Percentiles rank a stretch among this genome's conserved stretches.
Evolutionary conservation across 306 rosid genomes (phyloP).

Genomic region (Rubus parviflorus): DNA sequence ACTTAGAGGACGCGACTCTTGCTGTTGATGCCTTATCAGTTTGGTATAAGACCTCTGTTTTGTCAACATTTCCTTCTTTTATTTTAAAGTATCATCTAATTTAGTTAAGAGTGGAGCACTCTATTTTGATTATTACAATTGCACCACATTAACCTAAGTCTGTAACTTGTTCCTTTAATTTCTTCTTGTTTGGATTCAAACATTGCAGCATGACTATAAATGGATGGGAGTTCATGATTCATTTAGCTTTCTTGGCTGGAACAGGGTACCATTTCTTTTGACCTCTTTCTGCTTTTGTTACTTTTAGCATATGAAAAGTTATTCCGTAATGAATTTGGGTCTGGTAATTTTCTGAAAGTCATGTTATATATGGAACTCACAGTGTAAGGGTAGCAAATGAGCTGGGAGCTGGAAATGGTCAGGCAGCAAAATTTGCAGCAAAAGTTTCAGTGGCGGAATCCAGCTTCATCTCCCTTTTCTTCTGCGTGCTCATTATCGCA

Average conservation of each 20-base stretch:
- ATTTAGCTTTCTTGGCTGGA: conserved; percentile 72
- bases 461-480: conserved; percentile 39
- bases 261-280: conserved; percentile 48
- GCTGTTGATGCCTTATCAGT: conserved; percentile 70
- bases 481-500: conserved; percentile 44
- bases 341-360: background rate
- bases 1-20: conserved; percentile 55
- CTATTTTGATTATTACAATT: background rate
- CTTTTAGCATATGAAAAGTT: too few relatives aligned
- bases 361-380: conserved; percentile 2
- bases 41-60: conserved; percentile 36
- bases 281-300: too few relatives aligned
- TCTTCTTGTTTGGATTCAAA: background rate
- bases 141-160: background rate
- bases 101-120: background rate
- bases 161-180: background rate
- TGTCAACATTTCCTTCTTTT: background rate
- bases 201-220: conserved; percentile 64
- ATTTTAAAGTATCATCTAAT: background rate
- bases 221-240: conserved; percentile 90
- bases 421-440: conserved; percentile 63
- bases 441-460: conserved; percentile 54
- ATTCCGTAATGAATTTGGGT: background rate
- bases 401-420: conserved; percentile 71
- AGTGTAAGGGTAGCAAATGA: conserved; percentile 82